These are phyloP conservation scores for Xylariaceae sp. DNA, from an alignment of 2,329 filamentous ascomycete species.

Conservation along the genomic window DNA sequence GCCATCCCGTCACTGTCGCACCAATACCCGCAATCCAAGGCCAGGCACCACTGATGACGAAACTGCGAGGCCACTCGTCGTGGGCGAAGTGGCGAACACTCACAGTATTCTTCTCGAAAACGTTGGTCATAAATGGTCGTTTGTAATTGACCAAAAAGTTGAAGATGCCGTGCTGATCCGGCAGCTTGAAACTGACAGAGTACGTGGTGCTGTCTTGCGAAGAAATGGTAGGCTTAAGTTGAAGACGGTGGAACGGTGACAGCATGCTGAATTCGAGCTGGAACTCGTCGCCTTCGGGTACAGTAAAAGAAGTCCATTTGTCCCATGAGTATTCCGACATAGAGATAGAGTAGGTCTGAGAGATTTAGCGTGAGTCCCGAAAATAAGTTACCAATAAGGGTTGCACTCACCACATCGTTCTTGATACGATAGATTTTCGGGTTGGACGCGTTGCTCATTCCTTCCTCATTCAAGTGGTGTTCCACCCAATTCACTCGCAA, in stretches of 20 bases:
- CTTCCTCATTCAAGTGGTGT: conserved; percentile 63
- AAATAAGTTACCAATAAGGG: neutral
- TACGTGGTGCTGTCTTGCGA: conserved; percentile 70
- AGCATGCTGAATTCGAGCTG: conserved; percentile 99
- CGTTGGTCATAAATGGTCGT: conserved; percentile 79
- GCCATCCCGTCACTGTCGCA: conserved; percentile 77
- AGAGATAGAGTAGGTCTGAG: conserved; percentile 79
- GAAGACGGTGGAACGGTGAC: conserved; percentile 89
- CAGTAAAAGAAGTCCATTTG: conserved; percentile 68
- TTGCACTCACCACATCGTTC: conserved; percentile 80
- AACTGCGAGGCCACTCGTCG: conserved; percentile 92
- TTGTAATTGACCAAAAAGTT: conserved; percentile 98
- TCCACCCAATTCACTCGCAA: conserved; percentile 77
- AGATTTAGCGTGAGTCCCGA: conserved; percentile 10
- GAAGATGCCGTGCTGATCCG: conserved; percentile 98
- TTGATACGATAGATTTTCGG: conserved; percentile 92
- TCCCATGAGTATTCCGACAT: conserved; percentile 79
- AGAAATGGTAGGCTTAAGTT: conserved; percentile 54
- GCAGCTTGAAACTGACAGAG: conserved; percentile 71
- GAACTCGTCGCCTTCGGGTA: conserved; percentile 66
- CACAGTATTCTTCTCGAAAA: conserved; percentile 93
- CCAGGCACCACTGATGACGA: conserved; percentile 84
- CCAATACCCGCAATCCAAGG: conserved; percentile 89
- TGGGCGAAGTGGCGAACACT: conserved; percentile 96
- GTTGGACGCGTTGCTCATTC: conserved; percentile 60